Percentiles rank a stretch among this genome's conserved stretches.
Conservation (phyloP, 2,329 filamentous ascomycete genomes). For the Aspergillus ruber region DNA sequence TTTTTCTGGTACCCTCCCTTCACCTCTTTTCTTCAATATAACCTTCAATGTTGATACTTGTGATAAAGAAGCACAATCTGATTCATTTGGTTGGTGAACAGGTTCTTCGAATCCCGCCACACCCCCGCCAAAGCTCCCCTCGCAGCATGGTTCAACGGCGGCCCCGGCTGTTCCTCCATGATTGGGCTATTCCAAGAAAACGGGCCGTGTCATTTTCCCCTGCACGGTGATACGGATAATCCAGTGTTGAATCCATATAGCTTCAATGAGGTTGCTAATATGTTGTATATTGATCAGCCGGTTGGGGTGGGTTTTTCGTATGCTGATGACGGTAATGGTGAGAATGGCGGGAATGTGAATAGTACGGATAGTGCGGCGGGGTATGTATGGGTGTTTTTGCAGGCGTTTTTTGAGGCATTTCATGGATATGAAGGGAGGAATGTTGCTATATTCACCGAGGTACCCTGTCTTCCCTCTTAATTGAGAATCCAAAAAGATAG, state of each 20-base stretch:
- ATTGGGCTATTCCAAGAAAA: constrained; percentile 39
- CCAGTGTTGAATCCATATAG: constrained; percentile 47
- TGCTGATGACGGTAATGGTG: constrained; percentile 23
- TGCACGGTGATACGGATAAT: constrained; percentile 27
- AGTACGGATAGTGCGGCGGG: constrained; percentile 44
- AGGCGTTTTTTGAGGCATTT: constrained; percentile 38
- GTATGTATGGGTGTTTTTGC: constrained; percentile 52
- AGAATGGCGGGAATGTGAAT: constrained; percentile 16
- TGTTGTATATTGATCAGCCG: constrained; percentile 63
- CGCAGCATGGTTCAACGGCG: constrained; percentile 43
- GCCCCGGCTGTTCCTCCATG: constrained; percentile 41
- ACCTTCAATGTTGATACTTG: neutral
- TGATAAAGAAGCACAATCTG: neutral
- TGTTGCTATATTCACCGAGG: constrained; percentile 30
- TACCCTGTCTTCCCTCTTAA: neutral
- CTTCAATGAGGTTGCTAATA: constrained; percentile 56
- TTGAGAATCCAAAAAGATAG: too few relatives aligned
- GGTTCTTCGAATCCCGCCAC: constrained; percentile 45
- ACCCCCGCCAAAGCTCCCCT: constrained; percentile 40
- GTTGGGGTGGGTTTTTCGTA: constrained; percentile 51
- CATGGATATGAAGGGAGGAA: constrained; percentile 34
- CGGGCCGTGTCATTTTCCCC: constrained; percentile 35
- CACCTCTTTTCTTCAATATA: neutral
- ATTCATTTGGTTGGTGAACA: constrained; percentile 1
- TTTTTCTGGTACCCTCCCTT: constrained; percentile 34